A percentile compares a stretch with the other conserved stretches of the same genome.
These are phyloP conservation scores for Tricholoma sp. DNA, from an alignment of 768 basidiomycete species.

Conservation along the genomic window DNA sequence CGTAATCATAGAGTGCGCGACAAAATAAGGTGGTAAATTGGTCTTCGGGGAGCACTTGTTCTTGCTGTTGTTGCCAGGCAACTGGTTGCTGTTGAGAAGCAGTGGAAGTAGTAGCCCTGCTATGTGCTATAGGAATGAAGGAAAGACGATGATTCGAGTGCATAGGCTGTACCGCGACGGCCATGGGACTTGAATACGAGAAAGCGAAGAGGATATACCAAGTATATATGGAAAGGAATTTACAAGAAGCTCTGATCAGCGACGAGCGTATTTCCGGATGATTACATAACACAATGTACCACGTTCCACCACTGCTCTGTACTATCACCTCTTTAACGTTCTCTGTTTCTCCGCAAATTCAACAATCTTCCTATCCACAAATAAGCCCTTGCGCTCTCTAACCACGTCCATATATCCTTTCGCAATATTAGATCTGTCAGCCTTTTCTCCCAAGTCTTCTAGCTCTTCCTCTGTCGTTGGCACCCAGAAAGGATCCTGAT, in stretches of 20 bases:
- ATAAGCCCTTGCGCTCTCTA: slow-evolving; percentile 90
- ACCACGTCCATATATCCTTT: slow-evolving; percentile 90
- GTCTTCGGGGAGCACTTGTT: slow-evolving; percentile 42
- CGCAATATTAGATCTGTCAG: slow-evolving; percentile 90
- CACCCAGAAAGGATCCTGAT: slow-evolving; percentile 96
- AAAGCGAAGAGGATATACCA: slow-evolving; percentile 1
- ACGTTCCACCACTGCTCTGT: no score
- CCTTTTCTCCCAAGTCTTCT: slow-evolving; percentile 95
- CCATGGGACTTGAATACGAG: slow-evolving; percentile 18
- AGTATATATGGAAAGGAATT: slow-evolving; percentile 5
- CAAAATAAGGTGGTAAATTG: slow-evolving; percentile 78
- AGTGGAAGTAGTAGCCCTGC: slow-evolving; percentile 12
- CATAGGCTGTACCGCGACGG: slow-evolving; percentile 25
- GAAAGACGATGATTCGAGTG: slow-evolving; percentile 19
- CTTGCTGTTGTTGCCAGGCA: slow-evolving; percentile 25
- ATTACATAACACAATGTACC: slow-evolving; percentile 1
- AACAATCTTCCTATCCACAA: slow-evolving; percentile 91
- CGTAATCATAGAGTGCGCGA: slow-evolving; percentile 87
- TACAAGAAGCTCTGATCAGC: slow-evolving; percentile 9
- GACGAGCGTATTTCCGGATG: slow-evolving; percentile 8
- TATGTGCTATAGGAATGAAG: slow-evolving; percentile 16
- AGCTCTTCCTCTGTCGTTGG: slow-evolving; percentile 95
- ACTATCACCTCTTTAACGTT: slow-evolving; percentile 62
- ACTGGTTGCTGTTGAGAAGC: slow-evolving; percentile 9
- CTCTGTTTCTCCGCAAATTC: slow-evolving; percentile 97